A percentile compares a stretch with the other conserved stretches of the same genome.
These are phyloP conservation scores for Amylostereum areolatum DNA, from an alignment of 1,284 basidiomycete species.

Conservation along the genomic window DNA sequence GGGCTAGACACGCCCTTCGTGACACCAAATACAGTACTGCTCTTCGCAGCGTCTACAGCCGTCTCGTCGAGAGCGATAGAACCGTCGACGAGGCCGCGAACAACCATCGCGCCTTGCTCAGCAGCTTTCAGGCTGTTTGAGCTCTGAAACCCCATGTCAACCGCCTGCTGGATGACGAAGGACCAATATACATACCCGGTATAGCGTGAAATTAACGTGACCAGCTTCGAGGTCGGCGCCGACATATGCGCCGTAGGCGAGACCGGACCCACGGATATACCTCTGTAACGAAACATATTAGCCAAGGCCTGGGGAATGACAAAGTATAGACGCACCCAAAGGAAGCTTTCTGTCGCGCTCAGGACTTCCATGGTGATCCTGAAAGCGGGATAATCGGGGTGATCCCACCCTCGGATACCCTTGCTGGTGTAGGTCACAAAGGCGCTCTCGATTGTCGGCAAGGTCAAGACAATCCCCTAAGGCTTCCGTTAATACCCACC, in stretches of 20 bases:
- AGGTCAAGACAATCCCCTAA: slow-evolving; percentile 80
- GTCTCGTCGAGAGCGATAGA: slow-evolving; percentile 81
- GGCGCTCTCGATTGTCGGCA: slow-evolving; percentile 93
- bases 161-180: not conserved
- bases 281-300: slow-evolving; percentile 36
- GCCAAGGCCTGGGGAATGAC: not conserved
- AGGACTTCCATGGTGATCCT: slow-evolving; percentile 84
- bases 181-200: slow-evolving; percentile 51
- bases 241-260: slow-evolving; percentile 91
- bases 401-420: slow-evolving; percentile 73
- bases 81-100: slow-evolving; percentile 73
- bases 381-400: slow-evolving; percentile 83
- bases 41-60: slow-evolving; percentile 88
- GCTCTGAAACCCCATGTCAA: slow-evolving; percentile 41
- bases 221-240: slow-evolving; percentile 80
- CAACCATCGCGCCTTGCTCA: slow-evolving; percentile 72
- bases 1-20: slow-evolving; percentile 82
- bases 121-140: slow-evolving; percentile 87
- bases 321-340: slow-evolving; percentile 64
- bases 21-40: slow-evolving; percentile 82
- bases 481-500: not conserved
- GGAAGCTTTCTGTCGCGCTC: slow-evolving; percentile 91
- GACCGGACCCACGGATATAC: slow-evolving; percentile 84
- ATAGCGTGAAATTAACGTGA: slow-evolving; percentile 75
- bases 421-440: slow-evolving; percentile 81